phyloP scores from a whole-genome alignment of 495 filamentous ascomycete genomes.

The Penicillium macrosclerotiorum region DNA sequence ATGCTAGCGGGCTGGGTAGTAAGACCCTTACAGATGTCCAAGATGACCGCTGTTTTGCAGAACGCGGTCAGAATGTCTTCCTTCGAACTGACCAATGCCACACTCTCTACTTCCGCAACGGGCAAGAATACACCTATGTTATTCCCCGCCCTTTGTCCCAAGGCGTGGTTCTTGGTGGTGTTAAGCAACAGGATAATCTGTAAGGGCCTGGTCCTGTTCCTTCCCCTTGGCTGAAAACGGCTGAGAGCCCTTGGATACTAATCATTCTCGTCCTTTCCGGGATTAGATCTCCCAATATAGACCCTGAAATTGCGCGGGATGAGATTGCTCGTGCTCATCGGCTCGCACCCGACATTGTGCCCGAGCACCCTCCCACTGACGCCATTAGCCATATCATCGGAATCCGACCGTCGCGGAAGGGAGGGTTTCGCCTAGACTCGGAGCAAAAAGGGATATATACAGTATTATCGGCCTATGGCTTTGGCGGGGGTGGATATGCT shows the following conservation, averaged over 20 bases:
- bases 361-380: conserved; percentile 29
- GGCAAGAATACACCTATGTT: conserved; percentile 49
- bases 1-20: conserved; percentile 43
- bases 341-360: conserved; percentile 41
- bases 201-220: too few relatives aligned
- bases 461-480: conserved; percentile 42
- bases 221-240: too few relatives aligned
- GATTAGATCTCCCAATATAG: conserved; percentile 35
- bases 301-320: conserved; percentile 39
- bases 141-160: conserved; percentile 45
- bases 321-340: conserved; percentile 42
- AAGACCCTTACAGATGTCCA: conserved; percentile 35
- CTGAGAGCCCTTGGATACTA: too few relatives aligned
- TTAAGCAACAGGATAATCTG: conserved; percentile 43
- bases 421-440: conserved; percentile 41
- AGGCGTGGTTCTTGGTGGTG: conserved; percentile 46
- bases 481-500: conserved; percentile 44
- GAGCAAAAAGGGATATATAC: conserved; percentile 25
- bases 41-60: conserved; percentile 40
- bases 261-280: too few relatives aligned
- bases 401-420: conserved; percentile 38
- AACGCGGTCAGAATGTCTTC: conserved; percentile 46
- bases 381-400: conserved; percentile 39
- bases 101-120: conserved; percentile 42
- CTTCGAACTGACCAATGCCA: conserved; percentile 29